Conservation (phyloP, 2,329 filamentous ascomycete species). For the Epichloe bromicola region DNA sequence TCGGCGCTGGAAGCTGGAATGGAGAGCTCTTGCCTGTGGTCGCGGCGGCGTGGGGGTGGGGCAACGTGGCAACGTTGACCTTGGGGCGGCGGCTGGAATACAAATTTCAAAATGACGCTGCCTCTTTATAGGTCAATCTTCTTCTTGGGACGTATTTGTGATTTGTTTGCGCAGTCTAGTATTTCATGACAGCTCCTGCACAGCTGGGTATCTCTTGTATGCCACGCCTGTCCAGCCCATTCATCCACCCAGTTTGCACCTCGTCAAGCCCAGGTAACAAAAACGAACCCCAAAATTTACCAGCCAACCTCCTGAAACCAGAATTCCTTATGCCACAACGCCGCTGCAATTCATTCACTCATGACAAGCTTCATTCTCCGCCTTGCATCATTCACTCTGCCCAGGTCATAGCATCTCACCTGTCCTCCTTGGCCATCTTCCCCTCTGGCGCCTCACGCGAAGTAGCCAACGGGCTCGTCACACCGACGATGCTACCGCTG, state of each 20-base stretch:
- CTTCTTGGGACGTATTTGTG: not conserved
- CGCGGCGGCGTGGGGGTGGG: too few relatives aligned
- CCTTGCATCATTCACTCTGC: constrained; percentile 6
- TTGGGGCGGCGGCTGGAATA: too few relatives aligned
- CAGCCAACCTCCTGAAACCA: not conserved
- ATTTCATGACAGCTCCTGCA: constrained; percentile 3
- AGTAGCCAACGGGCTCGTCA: constrained; percentile 50
- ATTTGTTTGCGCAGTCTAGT: not conserved
- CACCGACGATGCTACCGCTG: constrained; percentile 56
- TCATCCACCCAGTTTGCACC: not conserved
- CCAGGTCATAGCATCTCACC: constrained; percentile 12
- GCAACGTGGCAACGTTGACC: too few relatives aligned
- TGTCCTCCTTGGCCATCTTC: constrained; percentile 18
- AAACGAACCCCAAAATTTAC: not conserved
- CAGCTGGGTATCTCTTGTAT: constrained; percentile 7
- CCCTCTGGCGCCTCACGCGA: constrained; percentile 32
- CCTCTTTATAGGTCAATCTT: not conserved
- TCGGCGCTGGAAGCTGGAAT: too few relatives aligned
- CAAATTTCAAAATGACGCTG: not conserved
- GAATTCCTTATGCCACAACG: not conserved
- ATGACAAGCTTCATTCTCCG: not conserved
- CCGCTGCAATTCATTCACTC: constrained; percentile 1
- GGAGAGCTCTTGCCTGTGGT: not conserved
- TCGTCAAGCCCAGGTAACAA: not conserved
- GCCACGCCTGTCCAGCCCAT: not conserved